phyloP scores from a whole-genome alignment of 139 green algal species.

The Pseudopediastrum boryanum region DNA sequence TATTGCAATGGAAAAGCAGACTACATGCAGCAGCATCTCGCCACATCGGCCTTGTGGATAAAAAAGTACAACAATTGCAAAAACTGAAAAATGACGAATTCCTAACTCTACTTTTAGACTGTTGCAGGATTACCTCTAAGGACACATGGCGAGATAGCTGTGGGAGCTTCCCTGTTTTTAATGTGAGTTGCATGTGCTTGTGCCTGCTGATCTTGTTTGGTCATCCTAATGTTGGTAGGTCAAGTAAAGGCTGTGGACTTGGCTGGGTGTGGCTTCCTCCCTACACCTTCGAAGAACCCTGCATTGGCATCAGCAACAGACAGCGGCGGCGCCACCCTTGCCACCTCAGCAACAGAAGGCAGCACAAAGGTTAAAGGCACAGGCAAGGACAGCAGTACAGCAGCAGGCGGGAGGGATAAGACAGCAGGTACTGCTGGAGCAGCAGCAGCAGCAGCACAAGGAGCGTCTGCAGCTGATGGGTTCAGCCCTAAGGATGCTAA shows the following conservation, averaged over 20 bases:
- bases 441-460: background rate
- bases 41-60: no score
- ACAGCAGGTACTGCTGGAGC: background rate
- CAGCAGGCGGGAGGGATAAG: background rate
- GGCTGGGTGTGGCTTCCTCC: conserved; percentile 33
- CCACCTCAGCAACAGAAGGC: conserved; percentile 7
- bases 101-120: no score
- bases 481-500: conserved; percentile 51
- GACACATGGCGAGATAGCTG: no score
- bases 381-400: background rate
- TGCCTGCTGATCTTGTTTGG: conserved; percentile 33
- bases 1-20: no score
- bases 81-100: no score
- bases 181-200: no score
- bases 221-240: conserved; percentile 5
- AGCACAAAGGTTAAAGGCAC: conserved; percentile 1
- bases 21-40: no score
- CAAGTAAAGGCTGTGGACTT: conserved; percentile 30
- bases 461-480: conserved; percentile 6
- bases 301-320: background rate
- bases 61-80: no score
- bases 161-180: no score
- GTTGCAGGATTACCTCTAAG: no score
- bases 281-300: no score
- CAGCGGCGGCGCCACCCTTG: no score